A percentile compares a stretch with the other conserved stretches of the same genome.
phyloP scores from a whole-genome alignment of 306 rosid genomes.

The Cajanus cajan region DNA sequence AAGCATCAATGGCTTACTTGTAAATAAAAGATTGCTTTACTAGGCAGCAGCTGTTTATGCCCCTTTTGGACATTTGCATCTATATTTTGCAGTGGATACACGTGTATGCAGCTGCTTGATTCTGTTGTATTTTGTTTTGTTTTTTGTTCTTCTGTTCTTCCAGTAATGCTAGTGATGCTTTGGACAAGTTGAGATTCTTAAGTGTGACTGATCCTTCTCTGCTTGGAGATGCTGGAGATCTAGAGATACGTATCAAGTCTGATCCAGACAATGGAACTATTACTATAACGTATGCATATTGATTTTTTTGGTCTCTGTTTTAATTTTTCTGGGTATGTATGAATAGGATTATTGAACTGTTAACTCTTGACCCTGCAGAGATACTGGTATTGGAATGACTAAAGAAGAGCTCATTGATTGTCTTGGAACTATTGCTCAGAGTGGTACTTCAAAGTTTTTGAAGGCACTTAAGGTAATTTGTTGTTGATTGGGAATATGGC shows the following conservation, averaged over 20 bases:
- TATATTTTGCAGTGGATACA: background rate
- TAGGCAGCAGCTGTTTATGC: background rate
- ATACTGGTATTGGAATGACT: constrained; percentile 98
- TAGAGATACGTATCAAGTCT: constrained; percentile 84
- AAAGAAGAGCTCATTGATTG: constrained; percentile 89
- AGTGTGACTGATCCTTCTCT: constrained; percentile 95
- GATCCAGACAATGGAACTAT: constrained; percentile 87
- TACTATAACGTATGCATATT: constrained; percentile 65
- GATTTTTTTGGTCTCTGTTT: background rate
- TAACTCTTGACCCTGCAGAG: constrained; percentile 42
- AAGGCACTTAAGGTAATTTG: constrained; percentile 82
- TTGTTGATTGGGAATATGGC: background rate
- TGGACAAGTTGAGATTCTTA: constrained; percentile 94
- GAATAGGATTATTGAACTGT: constrained; percentile 10
- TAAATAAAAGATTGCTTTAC: background rate
- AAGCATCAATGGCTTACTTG: background rate
- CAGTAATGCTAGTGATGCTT: constrained; percentile 95
- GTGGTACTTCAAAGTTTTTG: constrained; percentile 97
- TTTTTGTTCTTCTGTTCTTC: background rate
- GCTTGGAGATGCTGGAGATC: constrained; percentile 87
- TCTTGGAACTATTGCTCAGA: constrained; percentile 99
- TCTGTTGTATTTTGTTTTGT: background rate
- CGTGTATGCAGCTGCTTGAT: background rate
- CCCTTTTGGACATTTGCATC: background rate
- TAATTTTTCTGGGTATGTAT: background rate